phyloP scores from a whole-genome alignment of 2,329 filamentous ascomycete genomes.

The Acrocalymma vagum region DNA sequence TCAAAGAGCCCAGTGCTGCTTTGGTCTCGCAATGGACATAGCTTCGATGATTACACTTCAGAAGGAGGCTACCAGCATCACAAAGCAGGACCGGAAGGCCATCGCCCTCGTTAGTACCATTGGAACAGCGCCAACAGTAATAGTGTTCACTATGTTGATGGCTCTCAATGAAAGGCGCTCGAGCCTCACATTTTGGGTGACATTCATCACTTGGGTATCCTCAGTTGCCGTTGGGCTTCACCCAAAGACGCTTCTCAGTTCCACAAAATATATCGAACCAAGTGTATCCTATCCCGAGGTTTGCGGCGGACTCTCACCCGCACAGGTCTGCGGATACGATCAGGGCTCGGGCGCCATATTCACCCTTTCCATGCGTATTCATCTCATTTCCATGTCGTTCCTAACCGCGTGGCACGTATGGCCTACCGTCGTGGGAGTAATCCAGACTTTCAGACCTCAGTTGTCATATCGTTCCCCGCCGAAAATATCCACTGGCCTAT shows the following conservation, averaged over 20 bases:
- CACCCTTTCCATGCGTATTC: no score
- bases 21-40: slow-evolving; percentile 6
- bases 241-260: no score
- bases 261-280: no score
- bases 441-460: no score
- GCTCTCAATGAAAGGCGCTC: neutral
- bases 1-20: slow-evolving; percentile 10
- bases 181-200: neutral
- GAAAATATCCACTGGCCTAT: no score
- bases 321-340: slow-evolving; percentile 1
- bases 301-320: neutral
- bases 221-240: no score
- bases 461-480: no score
- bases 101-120: neutral
- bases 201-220: slow-evolving; percentile 3
- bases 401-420: no score
- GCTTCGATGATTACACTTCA: slow-evolving; percentile 4
- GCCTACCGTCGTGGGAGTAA: no score
- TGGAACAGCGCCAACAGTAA: slow-evolving; percentile 1
- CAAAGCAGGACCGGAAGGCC: neutral
- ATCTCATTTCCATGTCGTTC: no score
- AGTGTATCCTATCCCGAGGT: neutral
- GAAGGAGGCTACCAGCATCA: neutral
- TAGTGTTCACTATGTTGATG: slow-evolving; percentile 1
- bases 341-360: no score